Evolutionary conservation across 768 basidiomycete genomes (phyloP), one percentile per base, ranked within the genome.

Genomic region (Chalciporus piperatus): DNA sequence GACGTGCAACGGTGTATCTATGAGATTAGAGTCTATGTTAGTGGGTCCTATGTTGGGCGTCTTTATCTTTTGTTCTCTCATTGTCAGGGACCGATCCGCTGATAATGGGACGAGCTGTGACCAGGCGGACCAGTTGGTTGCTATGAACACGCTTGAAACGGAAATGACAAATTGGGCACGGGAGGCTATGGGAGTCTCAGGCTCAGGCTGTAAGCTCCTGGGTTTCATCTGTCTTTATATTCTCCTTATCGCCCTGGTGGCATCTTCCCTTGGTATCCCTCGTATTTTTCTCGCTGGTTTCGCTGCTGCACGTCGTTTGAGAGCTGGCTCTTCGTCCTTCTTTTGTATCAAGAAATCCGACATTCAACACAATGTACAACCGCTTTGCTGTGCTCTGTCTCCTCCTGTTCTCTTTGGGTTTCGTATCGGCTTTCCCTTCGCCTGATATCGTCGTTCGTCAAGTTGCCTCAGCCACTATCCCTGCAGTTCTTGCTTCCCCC

Each of bases 301-400:
- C 42, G 51, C 48, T 42, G 45, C 39, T 37, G n/a, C 35, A 37
- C 35, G 35, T 37, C n/a, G 6, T 6, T 37, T n/a, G 62, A 72
- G 74, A 73, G 74, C 74, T 59, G 70, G 74, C 64, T 67, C 74
- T 73, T 64, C 65, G 45, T 54, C 68, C 52, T n/a, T 59, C 52
- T n/a, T 59, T 56, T 30, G 8, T n/a, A 16, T 37, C 35, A 37
- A 37, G 35, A 37, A 16, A 37, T n/a, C 35, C 6, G 35, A 16
- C 14, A 16, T n/a, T 5, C 33, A n/a, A 45, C 54, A n/a, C 51
- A 22, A 71, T 69, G 63, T 59, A 58, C 52, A 47, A 48, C 19
- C 51, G 48, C 45, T 45, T 58, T 55, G 41, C 50, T 41, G 51
- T 57, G 41, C 49, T 70, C 45, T 70, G 51, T 46, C 41, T 72